Conservation (phyloP, 2,329 filamentous ascomycete genomes). For the Xylaria sp. region DNA sequence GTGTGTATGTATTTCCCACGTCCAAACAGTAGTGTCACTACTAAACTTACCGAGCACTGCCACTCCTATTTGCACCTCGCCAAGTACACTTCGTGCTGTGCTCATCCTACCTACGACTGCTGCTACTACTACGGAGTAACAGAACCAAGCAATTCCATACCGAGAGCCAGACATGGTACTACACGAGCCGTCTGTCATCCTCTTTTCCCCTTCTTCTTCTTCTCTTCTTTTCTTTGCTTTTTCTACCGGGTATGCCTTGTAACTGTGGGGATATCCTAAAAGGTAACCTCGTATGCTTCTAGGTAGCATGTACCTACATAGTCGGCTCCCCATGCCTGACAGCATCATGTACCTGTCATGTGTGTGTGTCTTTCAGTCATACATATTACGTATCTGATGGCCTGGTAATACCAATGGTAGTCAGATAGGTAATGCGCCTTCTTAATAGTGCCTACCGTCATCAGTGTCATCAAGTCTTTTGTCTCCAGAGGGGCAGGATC, state of each 20-base stretch:
- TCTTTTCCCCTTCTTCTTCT: neutral
- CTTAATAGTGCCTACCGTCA: neutral
- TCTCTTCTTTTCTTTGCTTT: neutral
- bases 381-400: slow-evolving; percentile 4
- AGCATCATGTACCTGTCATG: neutral
- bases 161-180: neutral
- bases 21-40: too few species aligned
- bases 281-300: neutral
- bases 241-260: neutral
- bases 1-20: neutral
- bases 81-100: neutral
- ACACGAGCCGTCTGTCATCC: neutral
- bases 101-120: neutral
- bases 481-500: too few species aligned
- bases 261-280: neutral
- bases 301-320: too few species aligned
- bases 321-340: too few species aligned
- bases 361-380: neutral
- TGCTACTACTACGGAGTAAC: neutral
- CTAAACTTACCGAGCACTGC: neutral
- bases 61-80: slow-evolving; percentile 6
- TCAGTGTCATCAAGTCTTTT: too few species aligned
- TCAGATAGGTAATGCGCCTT: neutral
- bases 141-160: neutral
- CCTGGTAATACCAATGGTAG: neutral